Evolutionary conservation across 2,329 filamentous ascomycete species (phyloP).

Genomic region (Karstenula rhodostoma): DNA sequence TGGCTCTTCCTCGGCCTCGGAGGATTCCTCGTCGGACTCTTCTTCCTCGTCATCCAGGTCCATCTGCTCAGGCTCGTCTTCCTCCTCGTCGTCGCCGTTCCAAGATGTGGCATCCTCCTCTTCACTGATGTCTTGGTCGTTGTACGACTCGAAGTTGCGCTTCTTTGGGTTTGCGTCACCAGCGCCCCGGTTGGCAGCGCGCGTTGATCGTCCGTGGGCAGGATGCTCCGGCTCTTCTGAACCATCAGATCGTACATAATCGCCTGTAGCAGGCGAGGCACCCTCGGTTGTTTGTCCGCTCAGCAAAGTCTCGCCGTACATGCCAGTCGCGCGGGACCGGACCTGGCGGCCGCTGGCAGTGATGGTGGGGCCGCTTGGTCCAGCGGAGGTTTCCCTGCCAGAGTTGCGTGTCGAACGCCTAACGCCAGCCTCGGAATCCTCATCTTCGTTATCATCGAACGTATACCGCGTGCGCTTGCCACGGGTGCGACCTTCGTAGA

Average conservation of each 20-base stretch:
- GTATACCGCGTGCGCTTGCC: conserved; percentile 98
- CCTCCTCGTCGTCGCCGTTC: conserved; percentile 78
- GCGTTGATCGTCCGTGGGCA: conserved; percentile 53
- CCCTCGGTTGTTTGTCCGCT: conserved; percentile 59
- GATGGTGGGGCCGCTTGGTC: conserved; percentile 68
- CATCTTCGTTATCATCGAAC: conserved; percentile 91
- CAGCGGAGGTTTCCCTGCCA: conserved; percentile 74
- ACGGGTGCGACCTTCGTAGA: conserved; percentile 95
- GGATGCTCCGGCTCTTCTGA: conserved; percentile 57
- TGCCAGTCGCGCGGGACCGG: conserved; percentile 66
- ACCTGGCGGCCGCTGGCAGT: conserved; percentile 92
- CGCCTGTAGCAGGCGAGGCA: conserved; percentile 53
- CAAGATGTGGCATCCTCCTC: conserved; percentile 70
- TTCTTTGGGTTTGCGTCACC: conserved; percentile 32
- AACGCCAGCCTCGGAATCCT: conserved; percentile 69
- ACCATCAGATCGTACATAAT: conserved; percentile 54
- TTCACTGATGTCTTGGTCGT: conserved; percentile 72
- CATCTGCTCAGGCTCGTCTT: conserved; percentile 74
- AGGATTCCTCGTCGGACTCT: conserved; percentile 49
- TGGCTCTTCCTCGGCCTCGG: conserved; percentile 50
- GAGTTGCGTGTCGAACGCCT: conserved; percentile 73
- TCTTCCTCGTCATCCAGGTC: conserved; percentile 68
- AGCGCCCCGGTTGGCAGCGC: conserved; percentile 33
- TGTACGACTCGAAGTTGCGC: conserved; percentile 60
- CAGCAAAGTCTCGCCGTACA: conserved; percentile 70